phyloP scores from a whole-genome alignment of 225 moss, liverwort and hornwort genomes.

The Marchantia polymorpha region DNA sequence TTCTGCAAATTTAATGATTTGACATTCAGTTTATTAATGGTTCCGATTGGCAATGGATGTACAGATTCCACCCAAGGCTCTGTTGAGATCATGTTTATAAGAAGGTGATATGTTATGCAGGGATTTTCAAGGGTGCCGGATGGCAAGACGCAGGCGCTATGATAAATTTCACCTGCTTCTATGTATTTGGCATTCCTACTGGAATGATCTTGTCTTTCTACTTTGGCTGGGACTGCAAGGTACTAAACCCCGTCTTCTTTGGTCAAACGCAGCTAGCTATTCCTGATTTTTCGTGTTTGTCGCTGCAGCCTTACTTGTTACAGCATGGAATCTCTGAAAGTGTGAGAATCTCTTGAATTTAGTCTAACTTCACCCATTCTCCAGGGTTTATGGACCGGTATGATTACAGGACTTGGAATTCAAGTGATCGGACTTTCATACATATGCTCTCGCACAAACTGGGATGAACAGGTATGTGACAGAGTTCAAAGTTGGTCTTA shows the following conservation, averaged over 20 bases:
- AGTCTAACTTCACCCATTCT: not conserved
- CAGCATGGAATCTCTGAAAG: not conserved
- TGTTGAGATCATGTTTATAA: not conserved
- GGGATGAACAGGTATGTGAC: slow-evolving; percentile 56
- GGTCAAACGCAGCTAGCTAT: not conserved
- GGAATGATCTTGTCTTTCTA: slow-evolving; percentile 51
- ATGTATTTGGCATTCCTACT: slow-evolving; percentile 59
- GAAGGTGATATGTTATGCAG: slow-evolving; percentile 21
- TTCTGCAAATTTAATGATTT: too few species aligned
- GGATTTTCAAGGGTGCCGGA: slow-evolving; percentile 71
- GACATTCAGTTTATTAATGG: too few species aligned
- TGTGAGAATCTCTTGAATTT: not conserved
- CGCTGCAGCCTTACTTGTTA: not conserved
- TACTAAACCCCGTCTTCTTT: not conserved
- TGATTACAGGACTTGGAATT: slow-evolving; percentile 56
- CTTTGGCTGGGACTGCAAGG: slow-evolving; percentile 41
- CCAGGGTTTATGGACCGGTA: slow-evolving; percentile 66
- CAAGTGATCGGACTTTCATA: slow-evolving; percentile 56
- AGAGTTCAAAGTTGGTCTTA: too few species aligned
- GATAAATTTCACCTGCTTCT: slow-evolving; percentile 60
- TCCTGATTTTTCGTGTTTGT: not conserved
- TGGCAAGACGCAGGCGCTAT: slow-evolving; percentile 71
- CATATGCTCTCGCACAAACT: slow-evolving; percentile 53
- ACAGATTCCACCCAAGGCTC: not conserved
- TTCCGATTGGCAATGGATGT: not conserved